These are phyloP conservation scores for Vanderwaltozyma tropicalis DNA, from an alignment of 805 yeast genomes.

Conservation along the genomic window DNA sequence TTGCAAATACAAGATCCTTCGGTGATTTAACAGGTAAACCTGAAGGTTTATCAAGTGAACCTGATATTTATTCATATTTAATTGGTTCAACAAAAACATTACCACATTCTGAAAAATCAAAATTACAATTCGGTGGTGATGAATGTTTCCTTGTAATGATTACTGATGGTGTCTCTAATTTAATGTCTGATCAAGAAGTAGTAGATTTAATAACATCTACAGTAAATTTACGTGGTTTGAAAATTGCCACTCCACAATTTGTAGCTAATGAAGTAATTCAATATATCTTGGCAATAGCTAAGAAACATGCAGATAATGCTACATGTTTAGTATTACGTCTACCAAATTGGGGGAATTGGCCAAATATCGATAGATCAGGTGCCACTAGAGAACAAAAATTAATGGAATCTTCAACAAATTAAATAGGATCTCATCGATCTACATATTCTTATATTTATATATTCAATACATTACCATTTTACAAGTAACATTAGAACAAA, in stretches of 20 bases:
- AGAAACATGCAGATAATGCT: conserved; percentile 77
- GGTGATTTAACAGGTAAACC: conserved; percentile 79
- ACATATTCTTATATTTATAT: too few species aligned
- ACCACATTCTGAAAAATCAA: conserved; percentile 26
- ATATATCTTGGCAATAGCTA: conserved; percentile 77
- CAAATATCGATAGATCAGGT: conserved; percentile 73
- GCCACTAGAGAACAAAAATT: conserved; percentile 62
- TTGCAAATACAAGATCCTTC: conserved; percentile 88
- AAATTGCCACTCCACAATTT: conserved; percentile 68
- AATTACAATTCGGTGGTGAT: conserved; percentile 57
- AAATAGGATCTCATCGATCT: too few species aligned
- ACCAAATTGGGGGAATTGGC: conserved; percentile 94
- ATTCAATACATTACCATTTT: too few species aligned
- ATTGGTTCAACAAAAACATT: conserved; percentile 51
- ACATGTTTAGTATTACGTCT: conserved; percentile 75
- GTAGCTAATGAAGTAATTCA: conserved; percentile 80
- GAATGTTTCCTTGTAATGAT: conserved; percentile 77
- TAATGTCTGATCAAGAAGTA: conserved; percentile 79
- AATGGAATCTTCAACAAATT: background rate
- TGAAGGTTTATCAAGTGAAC: conserved; percentile 85
- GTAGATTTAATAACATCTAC: conserved; percentile 76
- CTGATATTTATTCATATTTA: conserved; percentile 63
- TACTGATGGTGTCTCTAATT: conserved; percentile 80
- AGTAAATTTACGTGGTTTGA: conserved; percentile 47
- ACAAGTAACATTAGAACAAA: too few species aligned